Conservation (phyloP, 2,329 filamentous ascomycete species). For the Corinectria fuckeliana region DNA sequence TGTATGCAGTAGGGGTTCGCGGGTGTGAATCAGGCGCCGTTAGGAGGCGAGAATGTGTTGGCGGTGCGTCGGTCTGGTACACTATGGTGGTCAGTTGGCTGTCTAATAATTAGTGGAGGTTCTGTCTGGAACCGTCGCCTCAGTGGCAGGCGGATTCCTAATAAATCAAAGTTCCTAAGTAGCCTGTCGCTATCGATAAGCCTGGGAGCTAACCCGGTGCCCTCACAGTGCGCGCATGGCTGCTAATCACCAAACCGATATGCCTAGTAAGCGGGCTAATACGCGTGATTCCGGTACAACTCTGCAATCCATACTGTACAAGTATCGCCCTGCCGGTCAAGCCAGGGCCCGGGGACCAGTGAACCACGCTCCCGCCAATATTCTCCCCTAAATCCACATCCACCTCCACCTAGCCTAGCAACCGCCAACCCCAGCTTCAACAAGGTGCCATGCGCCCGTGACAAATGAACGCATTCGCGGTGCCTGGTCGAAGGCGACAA, state of each 20-base stretch:
- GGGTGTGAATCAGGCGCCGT: neutral
- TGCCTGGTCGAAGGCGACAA: constrained; percentile 24
- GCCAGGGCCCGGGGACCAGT: neutral
- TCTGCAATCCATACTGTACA: constrained; percentile 25
- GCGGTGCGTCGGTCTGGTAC: neutral
- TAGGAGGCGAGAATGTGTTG: neutral
- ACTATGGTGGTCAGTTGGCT: neutral
- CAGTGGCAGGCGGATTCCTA: constrained; percentile 29
- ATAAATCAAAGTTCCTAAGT: constrained; percentile 15
- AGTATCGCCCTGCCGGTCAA: constrained; percentile 18
- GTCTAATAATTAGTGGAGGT: neutral
- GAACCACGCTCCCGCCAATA: too few species aligned
- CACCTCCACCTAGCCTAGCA: constrained; percentile 36
- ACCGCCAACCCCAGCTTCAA: constrained; percentile 26
- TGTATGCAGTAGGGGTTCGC: too few species aligned
- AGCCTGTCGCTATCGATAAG: constrained; percentile 32
- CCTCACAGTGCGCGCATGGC: neutral
- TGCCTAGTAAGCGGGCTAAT: neutral
- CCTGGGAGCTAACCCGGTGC: neutral
- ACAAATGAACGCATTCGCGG: constrained; percentile 24
- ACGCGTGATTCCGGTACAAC: neutral
- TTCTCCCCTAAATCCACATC: constrained; percentile 32
- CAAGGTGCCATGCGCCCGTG: constrained; percentile 35
- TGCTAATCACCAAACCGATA: neutral
- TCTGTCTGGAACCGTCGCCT: constrained; percentile 14